Evolutionary conservation across 257 asterid genomes (phyloP).

Genomic region (Plantago elongata): DNA sequence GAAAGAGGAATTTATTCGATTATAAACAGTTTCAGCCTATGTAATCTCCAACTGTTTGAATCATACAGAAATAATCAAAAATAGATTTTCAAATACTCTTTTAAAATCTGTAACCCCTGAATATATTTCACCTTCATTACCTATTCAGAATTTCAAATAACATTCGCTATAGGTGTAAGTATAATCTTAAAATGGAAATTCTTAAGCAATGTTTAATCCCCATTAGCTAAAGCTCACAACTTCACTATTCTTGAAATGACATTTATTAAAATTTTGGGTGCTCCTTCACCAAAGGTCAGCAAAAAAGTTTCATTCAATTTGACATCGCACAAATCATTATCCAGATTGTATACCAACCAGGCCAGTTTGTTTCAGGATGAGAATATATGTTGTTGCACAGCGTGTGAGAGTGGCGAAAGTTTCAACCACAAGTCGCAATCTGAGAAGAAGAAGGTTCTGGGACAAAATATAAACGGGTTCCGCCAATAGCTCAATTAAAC

Average conservation of each 20-base stretch:
- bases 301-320: background rate
- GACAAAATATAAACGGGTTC: constrained; percentile 92
- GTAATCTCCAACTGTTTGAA: too few species aligned
- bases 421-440: constrained; percentile 80
- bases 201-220: too few species aligned
- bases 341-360: constrained; percentile 36
- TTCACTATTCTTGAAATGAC: constrained; percentile 13
- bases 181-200: too few species aligned
- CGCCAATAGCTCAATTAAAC: constrained; percentile 86
- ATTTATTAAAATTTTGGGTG: background rate
- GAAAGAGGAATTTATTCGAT: too few species aligned
- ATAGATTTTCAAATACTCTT: too few species aligned
- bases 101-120: too few species aligned
- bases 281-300: background rate
- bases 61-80: too few species aligned
- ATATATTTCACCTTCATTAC: too few species aligned
- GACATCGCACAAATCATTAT: constrained; percentile 5
- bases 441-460: constrained; percentile 77
- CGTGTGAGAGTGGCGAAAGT: constrained; percentile 74
- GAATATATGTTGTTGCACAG: constrained; percentile 62
- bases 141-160: too few species aligned
- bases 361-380: constrained; percentile 60
- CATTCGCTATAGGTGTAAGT: too few species aligned
- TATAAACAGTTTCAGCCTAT: too few species aligned
- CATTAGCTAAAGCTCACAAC: background rate